Conservation (phyloP, 176 grass and related monocot species). For the Carex parvula region DNA sequence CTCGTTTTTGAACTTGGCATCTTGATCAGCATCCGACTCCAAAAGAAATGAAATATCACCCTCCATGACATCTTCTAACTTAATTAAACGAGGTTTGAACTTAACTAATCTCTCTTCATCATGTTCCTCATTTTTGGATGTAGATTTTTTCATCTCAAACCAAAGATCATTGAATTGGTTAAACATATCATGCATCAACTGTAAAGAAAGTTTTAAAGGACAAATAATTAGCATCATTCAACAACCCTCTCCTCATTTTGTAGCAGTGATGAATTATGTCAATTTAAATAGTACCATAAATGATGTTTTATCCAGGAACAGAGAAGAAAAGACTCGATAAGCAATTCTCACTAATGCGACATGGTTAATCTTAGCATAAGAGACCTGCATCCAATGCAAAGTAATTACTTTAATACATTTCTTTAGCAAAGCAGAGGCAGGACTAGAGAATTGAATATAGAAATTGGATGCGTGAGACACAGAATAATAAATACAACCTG, state of each 20-base stretch:
- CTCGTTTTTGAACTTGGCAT: conserved; percentile 31
- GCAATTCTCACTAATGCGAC: conserved; percentile 50
- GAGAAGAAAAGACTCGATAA: conserved; percentile 42
- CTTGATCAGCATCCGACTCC: conserved; percentile 40
- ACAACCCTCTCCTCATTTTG: neutral
- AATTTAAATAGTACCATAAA: conserved; percentile 61
- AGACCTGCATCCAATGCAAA: conserved; percentile 49
- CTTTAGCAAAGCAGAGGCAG: neutral
- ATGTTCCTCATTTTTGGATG: conserved; percentile 52
- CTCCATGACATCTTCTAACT: conserved; percentile 68
- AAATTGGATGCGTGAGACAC: neutral
- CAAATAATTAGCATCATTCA: conserved; percentile 25
- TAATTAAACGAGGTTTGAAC: conserved; percentile 60
- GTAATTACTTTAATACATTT: conserved; percentile 12
- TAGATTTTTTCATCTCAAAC: conserved; percentile 70
- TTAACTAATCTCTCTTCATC: conserved; percentile 61
- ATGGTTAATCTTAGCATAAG: conserved; percentile 54
- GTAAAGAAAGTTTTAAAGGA: conserved; percentile 25
- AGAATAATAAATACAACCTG: conserved; percentile 40
- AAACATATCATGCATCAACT: conserved; percentile 65
- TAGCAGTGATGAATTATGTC: conserved; percentile 4
- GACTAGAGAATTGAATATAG: conserved; percentile 4
- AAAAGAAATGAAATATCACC: conserved; percentile 43
- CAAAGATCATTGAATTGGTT: conserved; percentile 76
- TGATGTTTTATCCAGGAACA: conserved; percentile 53